A percentile compares a stretch with the other conserved stretches of the same genome.
These are phyloP conservation scores for Chalciporus chontae DNA, from an alignment of 768 basidiomycete species.

Conservation along the genomic window DNA sequence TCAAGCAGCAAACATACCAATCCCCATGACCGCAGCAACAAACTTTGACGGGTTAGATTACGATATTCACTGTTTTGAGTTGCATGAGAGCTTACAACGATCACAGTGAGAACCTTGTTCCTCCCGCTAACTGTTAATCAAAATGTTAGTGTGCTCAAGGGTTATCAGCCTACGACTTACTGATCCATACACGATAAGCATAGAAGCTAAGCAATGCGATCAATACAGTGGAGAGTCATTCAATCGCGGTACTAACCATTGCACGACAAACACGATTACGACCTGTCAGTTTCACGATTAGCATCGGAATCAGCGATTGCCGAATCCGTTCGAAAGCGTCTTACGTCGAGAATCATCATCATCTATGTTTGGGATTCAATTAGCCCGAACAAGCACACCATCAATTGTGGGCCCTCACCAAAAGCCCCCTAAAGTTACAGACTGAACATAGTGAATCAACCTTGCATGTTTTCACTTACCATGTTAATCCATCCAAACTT, in stretches of 20 bases:
- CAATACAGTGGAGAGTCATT: neutral
- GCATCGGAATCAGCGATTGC: neutral
- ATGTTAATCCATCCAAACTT: neutral
- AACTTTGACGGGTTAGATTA: constrained; percentile 1
- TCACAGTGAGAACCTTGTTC: constrained; percentile 7
- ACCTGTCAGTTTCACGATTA: constrained; percentile 4
- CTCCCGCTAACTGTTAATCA: constrained; percentile 10
- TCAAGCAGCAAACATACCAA: neutral
- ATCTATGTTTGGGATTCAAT: neutral
- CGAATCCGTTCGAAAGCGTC: neutral
- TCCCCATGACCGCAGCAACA: neutral
- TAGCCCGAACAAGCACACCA: neutral
- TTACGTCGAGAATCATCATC: constrained; percentile 7
- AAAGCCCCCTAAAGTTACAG: constrained; percentile 5
- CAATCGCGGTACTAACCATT: constrained; percentile 1
- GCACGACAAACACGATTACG: constrained; percentile 7
- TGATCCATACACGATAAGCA: constrained; percentile 18
- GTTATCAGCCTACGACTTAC: neutral
- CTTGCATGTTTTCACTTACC: constrained; percentile 2
- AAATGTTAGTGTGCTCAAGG: neutral
- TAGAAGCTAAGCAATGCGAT: constrained; percentile 8
- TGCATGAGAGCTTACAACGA: constrained; percentile 2
- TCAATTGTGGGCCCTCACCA: constrained; percentile 2
- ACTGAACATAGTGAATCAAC: neutral
- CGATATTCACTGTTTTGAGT: too few relatives aligned